Evolutionary conservation across 2,329 filamentous ascomycete genomes (phyloP), one percentile per base, ranked within the genome.

Genomic region (Ophiosphaerella narmari): DNA sequence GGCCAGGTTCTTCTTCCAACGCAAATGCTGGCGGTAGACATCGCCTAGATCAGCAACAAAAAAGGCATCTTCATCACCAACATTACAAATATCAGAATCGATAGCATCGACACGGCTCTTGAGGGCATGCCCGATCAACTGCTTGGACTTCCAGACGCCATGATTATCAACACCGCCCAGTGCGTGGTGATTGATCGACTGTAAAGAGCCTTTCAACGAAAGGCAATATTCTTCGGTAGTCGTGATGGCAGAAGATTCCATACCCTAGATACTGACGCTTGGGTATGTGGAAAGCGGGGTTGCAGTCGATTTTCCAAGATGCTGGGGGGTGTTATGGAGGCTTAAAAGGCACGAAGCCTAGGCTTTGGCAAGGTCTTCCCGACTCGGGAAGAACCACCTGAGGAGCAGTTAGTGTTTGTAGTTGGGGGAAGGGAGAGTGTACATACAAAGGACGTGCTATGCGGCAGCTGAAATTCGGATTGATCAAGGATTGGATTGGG

Each of bases 21-120:
- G 89, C 74, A 97, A 80, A 71, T 97, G 93, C 85, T 99, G 94
- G 77, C 94, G 91, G 79, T 99, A 99, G 73, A 99, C 89, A 80
- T 97, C 91, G 77, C 94, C 94, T 69, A 99, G 86, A 79, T 99
- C 94, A 68, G 91, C 93, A 66, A 99, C 92, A 77, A 96, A 99
- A 79, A 99, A 99, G 52, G 94, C 89, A 77, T 97, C 94, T 78
- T 99, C 94, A 50, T 96, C 94, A 63, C 94, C 94, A 43, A 91
- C 85, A 60, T 90, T 89, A 78, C 94, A 99, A 66, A 82, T 82
- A 73, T 97, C 90, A 68, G 90, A 85, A 78, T 99, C 86, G 74
- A 99, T 87, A 68, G 80, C 83, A 71, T 90, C 84, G 61, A 96
- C 89, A 62, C 90, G 91, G 68, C 88, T 84, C 80, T 91, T 90